Conservation (phyloP, 2,329 filamentous ascomycete genomes). For the Curvularia spicifera region DNA sequence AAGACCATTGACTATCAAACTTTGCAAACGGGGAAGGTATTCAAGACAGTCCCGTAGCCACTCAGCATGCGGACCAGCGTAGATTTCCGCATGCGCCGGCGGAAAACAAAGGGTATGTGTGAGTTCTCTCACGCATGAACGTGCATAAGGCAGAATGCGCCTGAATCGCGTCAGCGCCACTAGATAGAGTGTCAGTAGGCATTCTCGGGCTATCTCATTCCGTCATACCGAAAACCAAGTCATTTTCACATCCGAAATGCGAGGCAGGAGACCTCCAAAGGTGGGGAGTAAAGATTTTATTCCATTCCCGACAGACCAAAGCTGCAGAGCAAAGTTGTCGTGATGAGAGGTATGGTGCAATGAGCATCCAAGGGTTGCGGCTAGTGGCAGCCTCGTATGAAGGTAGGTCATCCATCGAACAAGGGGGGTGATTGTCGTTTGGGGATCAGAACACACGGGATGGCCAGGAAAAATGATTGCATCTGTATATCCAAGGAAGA, state of each 20-base stretch:
- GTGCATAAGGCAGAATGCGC: slow-evolving; percentile 61
- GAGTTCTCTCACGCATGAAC: slow-evolving; percentile 59
- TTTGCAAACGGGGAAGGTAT: slow-evolving; percentile 64
- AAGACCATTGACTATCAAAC: slow-evolving; percentile 63
- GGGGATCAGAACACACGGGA: neutral
- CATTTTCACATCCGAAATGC: slow-evolving; percentile 66
- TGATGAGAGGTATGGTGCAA: slow-evolving; percentile 64
- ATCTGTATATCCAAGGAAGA: slow-evolving; percentile 5
- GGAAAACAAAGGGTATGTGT: slow-evolving; percentile 68
- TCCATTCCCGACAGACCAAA: slow-evolving; percentile 64
- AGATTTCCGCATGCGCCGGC: slow-evolving; percentile 66
- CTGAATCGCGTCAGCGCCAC: slow-evolving; percentile 66
- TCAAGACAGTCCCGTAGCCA: slow-evolving; percentile 67
- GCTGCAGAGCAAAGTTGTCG: slow-evolving; percentile 62
- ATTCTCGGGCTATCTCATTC: neutral
- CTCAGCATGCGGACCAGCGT: slow-evolving; percentile 63
- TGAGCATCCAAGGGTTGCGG: slow-evolving; percentile 62
- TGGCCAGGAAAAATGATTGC: neutral
- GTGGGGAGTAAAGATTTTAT: slow-evolving; percentile 63
- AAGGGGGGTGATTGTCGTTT: neutral
- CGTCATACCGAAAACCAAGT: slow-evolving; percentile 61
- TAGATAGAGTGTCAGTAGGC: slow-evolving; percentile 32
- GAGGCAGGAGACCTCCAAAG: slow-evolving; percentile 69
- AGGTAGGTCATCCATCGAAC: slow-evolving; percentile 62
- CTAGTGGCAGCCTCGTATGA: slow-evolving; percentile 65